A percentile compares a stretch with the other conserved stretches of the same genome.
Conservation (phyloP, 2,329 filamentous ascomycete species). For the Sclerotinia nivalis region DNA sequence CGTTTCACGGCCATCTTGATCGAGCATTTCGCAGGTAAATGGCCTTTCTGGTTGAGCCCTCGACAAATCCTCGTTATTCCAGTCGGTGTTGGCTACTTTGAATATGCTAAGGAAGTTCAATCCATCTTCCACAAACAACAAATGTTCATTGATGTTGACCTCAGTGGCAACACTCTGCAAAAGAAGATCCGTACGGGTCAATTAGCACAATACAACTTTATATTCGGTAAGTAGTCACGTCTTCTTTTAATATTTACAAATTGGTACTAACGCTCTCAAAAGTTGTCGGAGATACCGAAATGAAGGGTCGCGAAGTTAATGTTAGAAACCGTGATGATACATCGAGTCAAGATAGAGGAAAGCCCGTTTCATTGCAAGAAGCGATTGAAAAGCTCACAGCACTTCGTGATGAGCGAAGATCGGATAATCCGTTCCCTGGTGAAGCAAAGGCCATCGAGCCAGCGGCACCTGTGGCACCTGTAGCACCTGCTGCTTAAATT, state of each 20-base stretch:
- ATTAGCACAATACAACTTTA: constrained; percentile 80
- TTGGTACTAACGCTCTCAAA: constrained; percentile 22
- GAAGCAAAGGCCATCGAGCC: constrained; percentile 26
- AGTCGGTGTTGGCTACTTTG: constrained; percentile 69
- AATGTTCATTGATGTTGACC: constrained; percentile 71
- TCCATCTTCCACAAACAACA: constrained; percentile 64
- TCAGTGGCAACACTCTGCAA: constrained; percentile 77
- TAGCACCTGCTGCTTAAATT: background rate
- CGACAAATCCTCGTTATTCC: constrained; percentile 78
- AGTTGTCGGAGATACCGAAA: constrained; percentile 65
- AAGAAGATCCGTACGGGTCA: constrained; percentile 88
- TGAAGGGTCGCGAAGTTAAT: constrained; percentile 60
- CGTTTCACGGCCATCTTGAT: constrained; percentile 73
- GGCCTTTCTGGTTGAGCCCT: constrained; percentile 88
- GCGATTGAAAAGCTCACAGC: constrained; percentile 56
- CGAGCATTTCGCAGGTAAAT: constrained; percentile 84
- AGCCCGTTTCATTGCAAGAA: constrained; percentile 57
- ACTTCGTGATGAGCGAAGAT: constrained; percentile 50
- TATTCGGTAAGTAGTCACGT: constrained; percentile 60
- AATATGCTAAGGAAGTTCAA: constrained; percentile 76
- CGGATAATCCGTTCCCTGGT: constrained; percentile 44
- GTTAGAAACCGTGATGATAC: constrained; percentile 65
- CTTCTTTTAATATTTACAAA: too few relatives aligned
- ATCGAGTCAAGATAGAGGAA: constrained; percentile 60
- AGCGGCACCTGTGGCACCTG: background rate